Evolutionary conservation across 1,284 basidiomycete species (phyloP), one percentile per base, ranked within the genome.

Genomic region (Singerocomus inundabilis): DNA sequence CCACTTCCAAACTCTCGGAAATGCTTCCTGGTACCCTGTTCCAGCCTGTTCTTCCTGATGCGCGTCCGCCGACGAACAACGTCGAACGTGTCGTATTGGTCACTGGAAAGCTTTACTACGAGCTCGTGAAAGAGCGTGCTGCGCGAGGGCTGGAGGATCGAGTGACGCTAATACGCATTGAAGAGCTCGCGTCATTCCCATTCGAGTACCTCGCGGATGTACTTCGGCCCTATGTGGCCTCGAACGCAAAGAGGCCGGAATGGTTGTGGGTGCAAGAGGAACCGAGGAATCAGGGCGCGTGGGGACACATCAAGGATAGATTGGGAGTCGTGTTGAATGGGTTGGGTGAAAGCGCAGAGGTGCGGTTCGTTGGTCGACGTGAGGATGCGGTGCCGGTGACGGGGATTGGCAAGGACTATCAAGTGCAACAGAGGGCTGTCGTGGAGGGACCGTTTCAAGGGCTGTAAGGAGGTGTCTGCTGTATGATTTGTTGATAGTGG

Each of bases 131-230:
- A 53, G 81, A 85, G 51, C 78, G 91, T 4, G 65, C 77, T 36
- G 68, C 74, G 12, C 77, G 76, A 0, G 71, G 70, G 2, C 62
- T 82, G 21, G 70, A 76, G n/a, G 67, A 72, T 35, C 56, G 68
- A 3, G 76, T 91, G 2, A 83, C 84, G 0, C 75, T 94, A 54
- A 69, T 94, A 25, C 82, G 92, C 12, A 64, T 94, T 49, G 93
- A 94, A 62, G 92, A 94, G 64, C 74, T 95, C 5, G 81, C 84
- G 10, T 92, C 92, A 0, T 94, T 95, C 81, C 91, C 93, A 0
- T 91, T 88, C 64, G 53, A 64, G 0, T 70, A 71, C 24, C 70
- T 93, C 1, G 62, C 67, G 6, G 60, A 72, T 2, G 72, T 73
- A 1, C 68, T 94, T 25, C 49, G 58, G 37, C 58, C 65, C 2